These are phyloP conservation scores for Acanthamoeba triangularis DNA, from an alignment of 208 protist genomes.

Conservation along the genomic window DNA sequence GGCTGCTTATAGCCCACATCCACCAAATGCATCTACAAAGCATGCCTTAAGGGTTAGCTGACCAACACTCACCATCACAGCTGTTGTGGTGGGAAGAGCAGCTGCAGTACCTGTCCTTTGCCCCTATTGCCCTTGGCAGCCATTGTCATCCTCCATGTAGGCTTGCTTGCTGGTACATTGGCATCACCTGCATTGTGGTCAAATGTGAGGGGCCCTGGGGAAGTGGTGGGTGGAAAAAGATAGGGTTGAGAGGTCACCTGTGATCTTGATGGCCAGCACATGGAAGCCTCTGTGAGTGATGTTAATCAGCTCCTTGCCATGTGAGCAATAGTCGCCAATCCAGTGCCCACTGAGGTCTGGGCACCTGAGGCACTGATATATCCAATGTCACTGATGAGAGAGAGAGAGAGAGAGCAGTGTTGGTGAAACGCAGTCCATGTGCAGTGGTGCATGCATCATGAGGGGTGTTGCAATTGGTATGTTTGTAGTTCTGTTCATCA, in stretches of 20 bases:
- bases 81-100: not conserved
- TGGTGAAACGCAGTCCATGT: not conserved
- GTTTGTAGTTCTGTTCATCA: constrained; percentile 38
- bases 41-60: not conserved
- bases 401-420: not conserved
- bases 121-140: not conserved
- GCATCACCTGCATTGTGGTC: not conserved
- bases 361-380: not conserved
- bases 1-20: not conserved
- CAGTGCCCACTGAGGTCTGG: not conserved
- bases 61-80: not conserved
- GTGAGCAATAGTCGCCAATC: constrained; percentile 59
- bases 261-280: constrained; percentile 52
- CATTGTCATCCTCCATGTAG: constrained; percentile 6
- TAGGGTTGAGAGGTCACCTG: not conserved
- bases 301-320: constrained; percentile 55
- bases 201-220: not conserved
- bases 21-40: constrained; percentile 31
- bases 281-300: constrained; percentile 17
- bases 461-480: not conserved
- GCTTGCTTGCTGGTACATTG: constrained; percentile 43
- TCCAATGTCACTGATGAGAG: not conserved
- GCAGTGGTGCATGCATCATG: not conserved
- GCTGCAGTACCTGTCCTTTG: constrained; percentile 33
- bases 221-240: not conserved